phyloP scores from a whole-genome alignment of 108 stramenopile species.

The Chaetoceros tenuissimus region DNA sequence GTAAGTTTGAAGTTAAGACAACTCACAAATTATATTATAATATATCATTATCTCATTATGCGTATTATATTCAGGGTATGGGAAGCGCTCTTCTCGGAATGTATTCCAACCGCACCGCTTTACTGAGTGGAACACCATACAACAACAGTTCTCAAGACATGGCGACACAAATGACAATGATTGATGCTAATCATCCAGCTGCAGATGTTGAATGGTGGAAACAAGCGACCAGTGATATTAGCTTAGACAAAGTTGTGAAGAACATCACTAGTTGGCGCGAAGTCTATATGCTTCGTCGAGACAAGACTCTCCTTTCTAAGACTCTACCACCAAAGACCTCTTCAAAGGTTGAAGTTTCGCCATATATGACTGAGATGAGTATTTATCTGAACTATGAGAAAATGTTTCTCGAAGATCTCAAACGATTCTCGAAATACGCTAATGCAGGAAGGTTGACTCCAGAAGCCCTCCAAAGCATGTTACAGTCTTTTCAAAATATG shows the following conservation, averaged over 20 bases:
- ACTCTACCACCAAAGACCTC: slow-evolving; percentile 5
- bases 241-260: neutral
- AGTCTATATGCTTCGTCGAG: slow-evolving; percentile 11
- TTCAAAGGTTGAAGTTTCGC: slow-evolving; percentile 2
- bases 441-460: too few species aligned
- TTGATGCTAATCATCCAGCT: slow-evolving; percentile 18
- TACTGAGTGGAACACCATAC: slow-evolving; percentile 35
- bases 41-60: slow-evolving; percentile 21
- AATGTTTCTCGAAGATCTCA: too few species aligned
- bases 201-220: slow-evolving; percentile 23
- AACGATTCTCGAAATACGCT: too few species aligned
- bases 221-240: slow-evolving; percentile 5
- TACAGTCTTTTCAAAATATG: too few species aligned
- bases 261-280: slow-evolving; percentile 17
- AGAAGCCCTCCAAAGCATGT: too few species aligned
- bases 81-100: slow-evolving; percentile 26
- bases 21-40: neutral
- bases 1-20: neutral
- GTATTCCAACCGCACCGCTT: slow-evolving; percentile 16
- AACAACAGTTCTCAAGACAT: slow-evolving; percentile 31
- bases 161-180: slow-evolving; percentile 25
- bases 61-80: too few species aligned
- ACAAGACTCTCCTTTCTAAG: slow-evolving; percentile 12
- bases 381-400: slow-evolving; percentile 10
- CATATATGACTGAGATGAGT: slow-evolving; percentile 11